Evolutionary conservation across 495 filamentous ascomycete species (phyloP), one percentile per base, ranked within the genome.

Genomic region (Penicillium egyptiacum): DNA sequence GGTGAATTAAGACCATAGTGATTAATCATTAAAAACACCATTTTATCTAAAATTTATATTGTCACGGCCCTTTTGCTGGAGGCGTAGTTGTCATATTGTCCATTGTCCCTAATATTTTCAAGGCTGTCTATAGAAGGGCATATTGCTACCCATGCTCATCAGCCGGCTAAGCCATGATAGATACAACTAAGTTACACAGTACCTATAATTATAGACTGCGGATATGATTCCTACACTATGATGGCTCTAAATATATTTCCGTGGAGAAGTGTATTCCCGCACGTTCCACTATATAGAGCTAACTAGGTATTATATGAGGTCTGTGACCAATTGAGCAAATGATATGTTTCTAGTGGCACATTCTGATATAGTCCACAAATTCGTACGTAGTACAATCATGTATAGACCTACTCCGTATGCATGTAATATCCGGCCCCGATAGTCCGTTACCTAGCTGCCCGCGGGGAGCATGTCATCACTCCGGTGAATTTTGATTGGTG

Each of bases 1-100:
- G 55, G 55, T 60, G 55, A 59, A 55, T 52, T 47, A 57, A 49
- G 39, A 50, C 28, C 28, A 56, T 56, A 50, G 55, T 55, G 57
- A 50, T 17, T 14, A 31, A 55, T 35, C n/a, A 28, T 47, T 39
- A 33, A 41, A 60, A 57, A 41, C 46, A 43, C 46, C 31, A 41
- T n/a, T 44, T 6, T 17, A 37, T 49, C 35, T 12, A 20, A 52
- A 35, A 41, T 46, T 33, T 20, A 49, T 25, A 25, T 28, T 12
- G 0, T 43, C 6, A 17, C 12, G 14, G 1, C 25, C 23, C 19
- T 47, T 43, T 28, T 35, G 51, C 14, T 31, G 7, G 2, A 5
- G 6, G 14, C 14, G n/a, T n/a, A 5, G 14, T n/a, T 35, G 12
- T 35, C 31, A 14, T 33, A 4, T 33, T 14, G 4, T 14, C 31